Evolutionary conservation across 805 yeast genomes (phyloP).

Genomic region (Suhomyces prunicola): DNA sequence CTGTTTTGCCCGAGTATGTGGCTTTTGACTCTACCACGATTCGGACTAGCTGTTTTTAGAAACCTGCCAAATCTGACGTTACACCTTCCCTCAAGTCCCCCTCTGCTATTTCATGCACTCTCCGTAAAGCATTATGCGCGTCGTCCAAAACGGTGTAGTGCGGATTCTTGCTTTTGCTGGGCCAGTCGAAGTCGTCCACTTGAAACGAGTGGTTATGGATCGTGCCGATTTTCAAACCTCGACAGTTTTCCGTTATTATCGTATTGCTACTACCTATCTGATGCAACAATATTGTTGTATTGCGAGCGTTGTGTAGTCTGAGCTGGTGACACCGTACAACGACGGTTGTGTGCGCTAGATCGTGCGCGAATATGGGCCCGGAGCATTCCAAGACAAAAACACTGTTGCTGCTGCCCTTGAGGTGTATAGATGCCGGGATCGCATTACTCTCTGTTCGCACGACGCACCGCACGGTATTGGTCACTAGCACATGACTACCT

Average conservation of each 20-base stretch:
- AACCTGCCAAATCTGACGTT: background rate
- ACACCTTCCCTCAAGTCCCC: background rate
- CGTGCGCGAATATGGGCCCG: constrained; percentile 32
- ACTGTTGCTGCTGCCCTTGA: constrained; percentile 14
- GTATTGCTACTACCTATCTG: constrained; percentile 17
- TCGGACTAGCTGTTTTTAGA: background rate
- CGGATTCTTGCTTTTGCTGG: constrained; percentile 13
- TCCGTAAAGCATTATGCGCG: background rate
- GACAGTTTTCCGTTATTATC: constrained; percentile 31
- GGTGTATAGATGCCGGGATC: constrained; percentile 20
- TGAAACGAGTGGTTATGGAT: constrained; percentile 5
- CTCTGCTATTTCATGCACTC: background rate
- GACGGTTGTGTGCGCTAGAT: constrained; percentile 15
- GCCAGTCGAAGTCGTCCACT: constrained; percentile 32
- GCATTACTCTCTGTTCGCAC: background rate
- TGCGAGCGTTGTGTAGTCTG: constrained; percentile 21
- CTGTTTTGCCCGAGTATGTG: background rate
- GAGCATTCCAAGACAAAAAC: constrained; percentile 15
- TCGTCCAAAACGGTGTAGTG: constrained; percentile 2
- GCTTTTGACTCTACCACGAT: background rate
- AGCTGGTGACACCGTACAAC: constrained; percentile 28
- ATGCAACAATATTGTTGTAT: constrained; percentile 15
- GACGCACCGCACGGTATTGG: constrained; percentile 9
- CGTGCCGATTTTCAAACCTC: constrained; percentile 13
- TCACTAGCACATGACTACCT: constrained; percentile 11